Base-by-base conservation (phyloP, 2,329 filamentous ascomycete species). In the Cytospora leucostoma region DNA sequence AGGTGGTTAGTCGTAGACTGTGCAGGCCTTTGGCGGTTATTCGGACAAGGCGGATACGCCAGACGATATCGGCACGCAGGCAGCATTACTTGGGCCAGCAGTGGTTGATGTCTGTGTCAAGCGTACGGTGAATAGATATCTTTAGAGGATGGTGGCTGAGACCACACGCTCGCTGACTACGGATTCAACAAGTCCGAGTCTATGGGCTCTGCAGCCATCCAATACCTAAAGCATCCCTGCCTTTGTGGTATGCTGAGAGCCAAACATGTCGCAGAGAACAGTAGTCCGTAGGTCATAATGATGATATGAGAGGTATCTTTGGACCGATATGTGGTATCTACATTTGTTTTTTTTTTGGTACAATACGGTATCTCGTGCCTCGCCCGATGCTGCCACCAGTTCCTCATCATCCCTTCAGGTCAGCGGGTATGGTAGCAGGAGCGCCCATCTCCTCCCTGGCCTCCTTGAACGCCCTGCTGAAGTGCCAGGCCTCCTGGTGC, bases 401-500 rank as follows among this genome's bases (percentile, higher is more conserved):
- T 47, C 44, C 7, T 47, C 44, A 19, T 47, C 40, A 10, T 38
- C n/a, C 17, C 40, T 19, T 19, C 10, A n/a, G 27, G 6, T 50
- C 33, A 27, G 32, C 40, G 0, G 19, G 19, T 3, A 27, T 32
- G 7, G 37, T 35, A 17, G 33, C 37, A 27, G 50, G 4, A 38
- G 62, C 56, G 19, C 64, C 64, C 64, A 65, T 65, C 50, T 55
- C 61, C 35, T 38, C 38, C 38, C 61, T 44, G 10, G 64, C 61
- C 33, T 34, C 17, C 38, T 50, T 21, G 34, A 63, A 33, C 37
- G 38, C 38, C 12, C 35, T 7, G 3, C 10, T 35, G 15, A 57
- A 47, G 15, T 37, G n/a, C 4, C 19, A 19, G 21, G 12, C 4
- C 10, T 56, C 37, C 8, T 27, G 15, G 35, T 51, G 50, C 35